phyloP scores from a whole-genome alignment of 257 asterid species.

The Salvia miltiorrhiza region DNA sequence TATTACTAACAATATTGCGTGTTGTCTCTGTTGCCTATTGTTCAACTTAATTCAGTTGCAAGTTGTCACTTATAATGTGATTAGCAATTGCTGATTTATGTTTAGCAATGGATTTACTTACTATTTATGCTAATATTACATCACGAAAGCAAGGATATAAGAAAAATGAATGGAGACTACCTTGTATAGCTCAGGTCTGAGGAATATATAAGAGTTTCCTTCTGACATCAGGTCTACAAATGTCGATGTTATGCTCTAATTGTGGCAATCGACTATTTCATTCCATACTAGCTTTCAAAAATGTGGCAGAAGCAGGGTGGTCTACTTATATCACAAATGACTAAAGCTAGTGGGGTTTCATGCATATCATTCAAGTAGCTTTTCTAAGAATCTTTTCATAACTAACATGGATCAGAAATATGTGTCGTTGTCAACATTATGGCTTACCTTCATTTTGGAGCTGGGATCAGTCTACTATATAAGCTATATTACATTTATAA shows the following conservation, averaged over 20 bases:
- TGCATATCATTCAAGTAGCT: neutral
- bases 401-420: neutral
- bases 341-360: neutral
- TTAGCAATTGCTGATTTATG: neutral
- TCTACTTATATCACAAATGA: neutral
- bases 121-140: neutral
- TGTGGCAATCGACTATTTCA: neutral
- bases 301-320: neutral
- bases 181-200: neutral
- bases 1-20: neutral
- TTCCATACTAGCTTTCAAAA: neutral
- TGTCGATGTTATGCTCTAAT: neutral
- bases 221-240: neutral
- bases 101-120: neutral
- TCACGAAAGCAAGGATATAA: neutral
- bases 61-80: neutral
- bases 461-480: neutral
- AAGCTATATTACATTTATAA: neutral
- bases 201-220: neutral
- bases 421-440: neutral
- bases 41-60: neutral
- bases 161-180: neutral
- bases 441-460: neutral
- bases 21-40: neutral
- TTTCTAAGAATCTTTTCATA: neutral